Evolutionary conservation across 2,329 filamentous ascomycete species (phyloP), one percentile per base, ranked within the genome.

Genomic region (Rachicladosporium sp.): DNA sequence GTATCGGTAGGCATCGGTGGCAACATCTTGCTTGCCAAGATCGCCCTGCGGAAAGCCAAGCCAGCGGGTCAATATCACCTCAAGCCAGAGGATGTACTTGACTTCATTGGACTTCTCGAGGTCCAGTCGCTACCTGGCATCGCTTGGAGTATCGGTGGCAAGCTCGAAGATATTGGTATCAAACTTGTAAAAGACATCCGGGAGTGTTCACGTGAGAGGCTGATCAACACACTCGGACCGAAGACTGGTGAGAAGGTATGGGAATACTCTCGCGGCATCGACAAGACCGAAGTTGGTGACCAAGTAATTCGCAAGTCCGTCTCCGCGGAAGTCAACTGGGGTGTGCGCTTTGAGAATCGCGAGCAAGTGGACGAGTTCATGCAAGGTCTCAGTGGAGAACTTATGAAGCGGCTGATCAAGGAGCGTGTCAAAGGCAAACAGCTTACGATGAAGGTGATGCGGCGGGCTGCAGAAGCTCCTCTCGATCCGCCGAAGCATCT

Each of bases 291-390:
- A 58, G 85, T 96, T 5, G 89, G 88, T 27, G 82, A 89, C 42
- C 82, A 93, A 53, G 76, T 81, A 0, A 69, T 85, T n/a, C 78
- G 91, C 39, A 96, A 96, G 56, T 96, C 89, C 0, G 86, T 98
- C 0, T 96, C 91, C 2, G 89, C 89, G 1, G 91, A 98, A 58
- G 86, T 98, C 46, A 98, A 91, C 52, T 98, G 91, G 91, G 91
- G 93, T 2, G 93, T 98, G 41, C 79, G 91, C 4, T 98, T 98
- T 56, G 77, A 91, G 49, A 93, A 74, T 44, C 86, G 95, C 54
- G 72, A 76, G n/a, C 89, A 98, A 60, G 88, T 87, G 0, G 89
- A 96, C 43, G 85, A 93, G 47, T 98, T 98, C 57, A 73, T 96
- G 23, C 68, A 76, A 45, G 91, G 84, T 48, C 66, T 98, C 0